A percentile compares a stretch with the other conserved stretches of the same genome.
phyloP scores from a whole-genome alignment of 257 asterid species.

The Nemophila menziesii region DNA sequence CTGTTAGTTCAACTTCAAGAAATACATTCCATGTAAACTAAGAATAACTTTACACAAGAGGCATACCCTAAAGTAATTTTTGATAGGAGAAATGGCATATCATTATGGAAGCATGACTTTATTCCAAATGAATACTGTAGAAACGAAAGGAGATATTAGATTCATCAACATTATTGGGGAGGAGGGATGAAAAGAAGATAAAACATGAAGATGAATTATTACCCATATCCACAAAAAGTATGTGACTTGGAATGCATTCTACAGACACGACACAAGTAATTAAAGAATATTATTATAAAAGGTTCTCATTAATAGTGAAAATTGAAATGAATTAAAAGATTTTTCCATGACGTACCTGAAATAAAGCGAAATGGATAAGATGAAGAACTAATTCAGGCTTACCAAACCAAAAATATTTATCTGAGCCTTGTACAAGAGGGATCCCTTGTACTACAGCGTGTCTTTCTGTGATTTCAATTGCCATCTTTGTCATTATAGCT shows the following conservation, averaged over 20 bases:
- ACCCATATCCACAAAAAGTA: slow-evolving; percentile 25
- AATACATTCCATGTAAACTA: neutral
- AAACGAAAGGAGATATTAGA: neutral
- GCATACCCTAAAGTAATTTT: slow-evolving; percentile 1
- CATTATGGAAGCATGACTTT: slow-evolving; percentile 16
- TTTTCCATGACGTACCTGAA: slow-evolving; percentile 46
- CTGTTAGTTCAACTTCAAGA: neutral
- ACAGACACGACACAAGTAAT: slow-evolving; percentile 1
- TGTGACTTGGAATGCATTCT: slow-evolving; percentile 28
- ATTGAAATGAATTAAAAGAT: too few relatives aligned
- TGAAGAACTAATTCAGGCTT: slow-evolving; percentile 57
- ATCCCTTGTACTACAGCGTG: slow-evolving; percentile 93
- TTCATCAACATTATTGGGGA: too few relatives aligned
- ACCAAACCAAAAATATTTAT: slow-evolving; percentile 77
- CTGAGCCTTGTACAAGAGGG: slow-evolving; percentile 88
- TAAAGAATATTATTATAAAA: neutral
- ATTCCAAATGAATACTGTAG: slow-evolving; percentile 16
- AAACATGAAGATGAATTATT: slow-evolving; percentile 1
- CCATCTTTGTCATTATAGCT: slow-evolving; percentile 73
- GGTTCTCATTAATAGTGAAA: neutral
- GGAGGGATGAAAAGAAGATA: too few relatives aligned
- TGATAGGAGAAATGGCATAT: neutral
- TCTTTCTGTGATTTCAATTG: slow-evolving; percentile 66
- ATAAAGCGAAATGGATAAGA: slow-evolving; percentile 72
- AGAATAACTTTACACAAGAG: neutral